Evolutionary conservation across 208 protist species (phyloP).

Genomic region (Leishmania guyanensis): DNA sequence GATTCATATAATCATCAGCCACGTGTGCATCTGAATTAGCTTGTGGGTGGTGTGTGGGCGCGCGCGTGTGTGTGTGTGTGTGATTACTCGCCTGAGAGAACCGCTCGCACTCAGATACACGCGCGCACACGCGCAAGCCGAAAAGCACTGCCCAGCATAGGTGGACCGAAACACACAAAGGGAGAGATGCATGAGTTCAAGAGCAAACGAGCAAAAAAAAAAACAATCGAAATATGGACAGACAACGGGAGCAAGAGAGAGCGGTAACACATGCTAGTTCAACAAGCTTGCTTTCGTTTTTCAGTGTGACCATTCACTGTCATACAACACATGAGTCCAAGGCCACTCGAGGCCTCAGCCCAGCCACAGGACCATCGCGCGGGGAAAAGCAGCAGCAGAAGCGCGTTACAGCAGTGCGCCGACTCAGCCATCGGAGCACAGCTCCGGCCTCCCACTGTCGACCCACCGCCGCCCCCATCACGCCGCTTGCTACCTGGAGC

Average conservation of each 20-base stretch:
- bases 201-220: background rate
- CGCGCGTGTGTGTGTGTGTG: background rate
- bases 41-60: background rate
- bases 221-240: background rate
- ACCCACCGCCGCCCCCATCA: background rate
- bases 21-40: background rate
- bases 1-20: background rate
- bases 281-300: background rate
- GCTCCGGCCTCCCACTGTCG: background rate
- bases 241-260: background rate
- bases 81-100: background rate
- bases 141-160: background rate
- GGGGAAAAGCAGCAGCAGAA: background rate
- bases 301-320: too few species aligned
- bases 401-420: background rate
- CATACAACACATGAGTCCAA: too few species aligned
- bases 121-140: background rate
- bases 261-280: background rate
- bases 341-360: too few species aligned
- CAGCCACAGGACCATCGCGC: background rate
- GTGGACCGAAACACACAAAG: constrained; percentile 4
- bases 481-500: background rate
- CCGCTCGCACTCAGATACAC: background rate
- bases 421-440: background rate
- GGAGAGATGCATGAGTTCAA: background rate